Base-by-base conservation (phyloP, 106 monocot species). In the Acorus calamus region DNA sequence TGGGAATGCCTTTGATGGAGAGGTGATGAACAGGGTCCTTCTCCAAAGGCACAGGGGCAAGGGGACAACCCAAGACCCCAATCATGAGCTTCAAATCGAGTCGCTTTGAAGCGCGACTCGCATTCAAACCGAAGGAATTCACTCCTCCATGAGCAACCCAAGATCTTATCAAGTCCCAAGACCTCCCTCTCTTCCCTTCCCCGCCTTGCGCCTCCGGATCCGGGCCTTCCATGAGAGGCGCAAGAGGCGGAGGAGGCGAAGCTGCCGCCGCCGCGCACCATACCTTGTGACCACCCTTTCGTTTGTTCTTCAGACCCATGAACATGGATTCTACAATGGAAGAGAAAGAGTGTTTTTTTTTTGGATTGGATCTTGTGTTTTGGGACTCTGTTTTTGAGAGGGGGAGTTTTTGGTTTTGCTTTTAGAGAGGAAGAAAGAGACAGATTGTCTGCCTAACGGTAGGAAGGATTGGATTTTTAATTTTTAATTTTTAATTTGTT, bases 201-300 rank as follows among this genome's bases (percentile, higher is more conserved):
- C 77, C 81, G 7, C 43, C 58, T 10, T 64, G 55, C 3, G 49
- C 61, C 13, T 62, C 72, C 6, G 70, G 67, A 55, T 77, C 74
- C 3, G 85, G 85, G 4, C 85, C 77, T 62, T 85, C 85, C 58
- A 75, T 69, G 28, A 81, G 60, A 7, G 85, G 85, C 14, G 74
- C 72, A 54, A 85, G 62, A 3, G 63, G 80, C 54, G 28, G 28
- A 28, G 28, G 28, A 28, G 28, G 28, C 28, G 28, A 28, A 28
- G 28, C 28, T 1, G 1, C 28, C 28, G 28, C 28, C 28, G 28
- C 28, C 28, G 28, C 28, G 28, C 28, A 28, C 28, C 28, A 28
- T 28, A 28, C 28, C 28, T 28, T 28, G 28, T 28, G 28, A 28
- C 28, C 28, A 28, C 28, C 28, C 28, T 28, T 28, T 28, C 28